These are phyloP conservation scores for Galerina marginata DNA, from an alignment of 768 basidiomycete genomes.

Conservation along the genomic window DNA sequence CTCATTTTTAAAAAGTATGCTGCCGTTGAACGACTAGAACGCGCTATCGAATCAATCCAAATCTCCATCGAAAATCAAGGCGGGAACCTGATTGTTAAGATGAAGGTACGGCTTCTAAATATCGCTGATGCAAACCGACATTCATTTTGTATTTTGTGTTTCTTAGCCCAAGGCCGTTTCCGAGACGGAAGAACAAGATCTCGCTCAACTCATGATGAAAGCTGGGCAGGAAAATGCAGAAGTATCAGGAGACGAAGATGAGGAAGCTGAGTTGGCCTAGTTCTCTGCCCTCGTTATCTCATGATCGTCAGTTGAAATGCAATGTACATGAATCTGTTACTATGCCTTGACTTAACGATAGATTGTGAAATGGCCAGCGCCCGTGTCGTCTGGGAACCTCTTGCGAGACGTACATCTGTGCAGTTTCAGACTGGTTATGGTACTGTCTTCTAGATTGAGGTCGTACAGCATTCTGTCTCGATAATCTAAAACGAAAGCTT, in stretches of 20 bases:
- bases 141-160: not conserved
- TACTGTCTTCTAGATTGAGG: no score
- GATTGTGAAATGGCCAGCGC: no score
- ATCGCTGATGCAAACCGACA: not conserved
- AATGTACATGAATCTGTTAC: no score
- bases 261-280: conserved; percentile 50
- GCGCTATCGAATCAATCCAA: conserved; percentile 91
- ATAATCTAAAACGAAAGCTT: no score
- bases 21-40: conserved; percentile 91
- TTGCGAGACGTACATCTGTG: no score
- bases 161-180: conserved; percentile 94
- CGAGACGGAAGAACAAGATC: conserved; percentile 96
- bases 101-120: conserved; percentile 69
- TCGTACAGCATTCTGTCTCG: no score
- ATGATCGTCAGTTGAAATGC: no score
- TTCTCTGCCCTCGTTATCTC: no score
- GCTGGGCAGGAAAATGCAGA: conserved; percentile 94
- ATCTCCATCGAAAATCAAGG: conserved; percentile 82
- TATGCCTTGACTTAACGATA: no score
- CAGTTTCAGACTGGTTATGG: no score
- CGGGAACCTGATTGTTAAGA: conserved; percentile 90
- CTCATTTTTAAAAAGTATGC: conserved; percentile 55
- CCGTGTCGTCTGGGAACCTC: no score
- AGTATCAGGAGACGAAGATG: conserved; percentile 93
- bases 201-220: conserved; percentile 96